Evolutionary conservation across 2,329 filamentous ascomycete species (phyloP).

Genomic region (Penicillium sp.): DNA sequence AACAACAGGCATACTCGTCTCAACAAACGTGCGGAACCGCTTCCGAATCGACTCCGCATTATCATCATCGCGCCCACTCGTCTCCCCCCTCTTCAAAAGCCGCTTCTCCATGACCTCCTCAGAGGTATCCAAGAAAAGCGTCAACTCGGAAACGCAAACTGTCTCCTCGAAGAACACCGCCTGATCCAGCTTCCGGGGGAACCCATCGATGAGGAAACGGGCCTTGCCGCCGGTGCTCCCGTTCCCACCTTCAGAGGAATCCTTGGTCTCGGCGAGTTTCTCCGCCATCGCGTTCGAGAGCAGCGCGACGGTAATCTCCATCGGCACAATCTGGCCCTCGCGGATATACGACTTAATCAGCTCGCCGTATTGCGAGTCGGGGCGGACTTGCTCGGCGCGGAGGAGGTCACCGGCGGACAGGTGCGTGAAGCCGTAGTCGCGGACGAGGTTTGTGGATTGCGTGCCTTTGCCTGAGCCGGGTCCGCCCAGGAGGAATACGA

Average conservation of each 20-base stretch:
- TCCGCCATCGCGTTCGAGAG: conserved; percentile 91
- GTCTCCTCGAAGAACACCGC: conserved; percentile 89
- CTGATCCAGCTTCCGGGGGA: conserved; percentile 97
- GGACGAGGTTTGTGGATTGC: conserved; percentile 86
- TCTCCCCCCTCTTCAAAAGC: conserved; percentile 88
- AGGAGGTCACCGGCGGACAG: conserved; percentile 92
- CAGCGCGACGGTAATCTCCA: conserved; percentile 94
- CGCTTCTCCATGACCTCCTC: conserved; percentile 86
- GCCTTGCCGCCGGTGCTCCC: conserved; percentile 50
- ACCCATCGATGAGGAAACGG: conserved; percentile 80
- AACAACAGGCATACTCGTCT: conserved; percentile 97
- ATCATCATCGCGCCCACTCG: conserved; percentile 87
- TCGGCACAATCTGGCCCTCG: conserved; percentile 95
- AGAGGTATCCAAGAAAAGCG: conserved; percentile 92
- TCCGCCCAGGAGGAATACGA: conserved; percentile 94
- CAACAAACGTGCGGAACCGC: conserved; percentile 90
- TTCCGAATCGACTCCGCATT: conserved; percentile 96
- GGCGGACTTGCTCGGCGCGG: conserved; percentile 87
- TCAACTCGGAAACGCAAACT: conserved; percentile 82
- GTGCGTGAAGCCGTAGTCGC: conserved; percentile 88
- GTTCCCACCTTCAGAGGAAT: background rate
- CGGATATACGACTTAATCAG: conserved; percentile 94
- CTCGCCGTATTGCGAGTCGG: conserved; percentile 85
- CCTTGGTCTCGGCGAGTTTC: conserved; percentile 25
- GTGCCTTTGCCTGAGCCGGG: conserved; percentile 97